Base-by-base conservation (phyloP, 2,329 filamentous ascomycete species). In the Cladosporium oxysporum region DNA sequence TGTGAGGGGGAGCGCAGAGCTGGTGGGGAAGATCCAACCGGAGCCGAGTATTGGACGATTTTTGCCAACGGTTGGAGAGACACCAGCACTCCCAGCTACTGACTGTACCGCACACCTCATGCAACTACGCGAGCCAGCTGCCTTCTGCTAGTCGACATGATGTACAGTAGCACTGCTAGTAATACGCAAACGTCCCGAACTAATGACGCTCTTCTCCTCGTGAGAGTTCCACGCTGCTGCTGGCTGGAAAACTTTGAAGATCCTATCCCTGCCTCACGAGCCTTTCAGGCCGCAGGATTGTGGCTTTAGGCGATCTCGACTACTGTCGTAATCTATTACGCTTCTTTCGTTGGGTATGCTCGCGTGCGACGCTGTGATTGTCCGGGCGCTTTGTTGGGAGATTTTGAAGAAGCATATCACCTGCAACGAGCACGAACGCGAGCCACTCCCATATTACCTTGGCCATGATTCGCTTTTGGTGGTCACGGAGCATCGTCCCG, bases 301-400 rank as follows among this genome's bases (percentile, higher is more conserved):
- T 47, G 41, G 41, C 41, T 47, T 2, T 21, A 47, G 8, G 41
- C 21, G 33, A 35, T 47, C 8, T 11, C 52, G 29, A 16, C 14
- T n/a, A 35, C 31, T 53, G 49, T 63, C 50, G 61, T 57, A 63
- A 63, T 63, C 61, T 23, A 63, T 63, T 63, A 63, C 61, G 26
- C 49, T 37, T 41, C 44, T 31, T 44, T 5, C 28, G 58, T 62
- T 35, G 21, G 44, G 47, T 62, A 31, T 28, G 29, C 31, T n/a
- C 52, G 16, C n/a, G 31, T 55, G 52, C 52, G 59, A n/a, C 44
- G n/a, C 12, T 50, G 33, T 14, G 33, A 26, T 6, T 35, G 8
- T 3, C 6, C 1, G 37, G 37, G 37, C 37, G 7, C 18, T 35
- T 50, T 18, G 60, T 63, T 55, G 60, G 35, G 60, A 41, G 50